Percentiles rank a stretch among this genome's conserved stretches.
Conservation (phyloP, 768 basidiomycete species). For the Ramaria sp. region DNA sequence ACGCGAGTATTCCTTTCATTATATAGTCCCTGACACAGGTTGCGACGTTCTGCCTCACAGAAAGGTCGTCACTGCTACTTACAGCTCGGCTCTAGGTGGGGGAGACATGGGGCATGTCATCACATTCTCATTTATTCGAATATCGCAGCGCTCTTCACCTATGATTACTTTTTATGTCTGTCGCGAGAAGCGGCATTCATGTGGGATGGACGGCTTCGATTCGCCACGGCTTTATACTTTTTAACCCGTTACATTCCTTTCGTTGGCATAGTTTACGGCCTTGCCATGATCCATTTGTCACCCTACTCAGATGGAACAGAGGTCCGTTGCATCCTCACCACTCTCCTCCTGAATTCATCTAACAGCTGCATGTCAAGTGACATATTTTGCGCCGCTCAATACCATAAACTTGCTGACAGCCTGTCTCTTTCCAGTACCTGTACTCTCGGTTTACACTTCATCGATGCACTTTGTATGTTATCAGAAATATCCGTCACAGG, state of each 20-base stretch:
- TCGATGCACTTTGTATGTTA: not conserved
- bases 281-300: not conserved
- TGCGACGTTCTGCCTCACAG: too few species aligned
- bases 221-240: slow-evolving; percentile 2
- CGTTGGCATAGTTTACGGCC: not conserved
- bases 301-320: not conserved
- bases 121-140: too few species aligned
- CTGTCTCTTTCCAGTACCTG: not conserved
- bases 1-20: too few species aligned
- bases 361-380: not conserved
- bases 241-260: slow-evolving; percentile 3
- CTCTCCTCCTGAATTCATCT: not conserved
- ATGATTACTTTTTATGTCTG: slow-evolving; percentile 4
- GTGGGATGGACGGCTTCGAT: not conserved
- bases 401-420: not conserved
- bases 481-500: not conserved
- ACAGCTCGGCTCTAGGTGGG: too few species aligned
- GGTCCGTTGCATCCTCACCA: not conserved
- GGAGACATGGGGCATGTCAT: too few species aligned
- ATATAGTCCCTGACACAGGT: too few species aligned
- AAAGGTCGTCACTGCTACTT: too few species aligned
- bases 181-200: not conserved
- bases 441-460: not conserved
- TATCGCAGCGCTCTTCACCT: not conserved
- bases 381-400: not conserved